Base-by-base conservation (phyloP, 1,139 yeast species). In the Magnusiomyces tetraspermus region DNA sequence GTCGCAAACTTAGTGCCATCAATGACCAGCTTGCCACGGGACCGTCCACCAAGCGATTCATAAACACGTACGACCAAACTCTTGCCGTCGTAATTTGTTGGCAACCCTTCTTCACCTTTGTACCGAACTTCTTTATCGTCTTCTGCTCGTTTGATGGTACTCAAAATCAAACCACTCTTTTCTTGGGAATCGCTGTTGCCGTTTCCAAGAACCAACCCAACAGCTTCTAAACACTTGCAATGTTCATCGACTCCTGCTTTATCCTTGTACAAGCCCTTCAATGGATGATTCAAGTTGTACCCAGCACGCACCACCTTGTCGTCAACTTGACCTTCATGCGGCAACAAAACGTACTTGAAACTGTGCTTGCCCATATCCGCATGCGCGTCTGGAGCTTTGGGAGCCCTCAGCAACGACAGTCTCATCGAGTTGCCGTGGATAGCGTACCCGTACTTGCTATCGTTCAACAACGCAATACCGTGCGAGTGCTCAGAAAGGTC, bases 301-400 rank as follows among this genome's bases (percentile, higher is more conserved):
- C 87, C 96, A 47, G 84, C 76, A 58, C 78, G 78, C 15, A 90
- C 92, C 1, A 89, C 82, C 45, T 79, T 78, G 1, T 76, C 65
- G 26, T 78, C 75, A 53, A 92, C 71, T 0, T 77, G 68, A 2
- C 95, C 95, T 17, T 65, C 61, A 66, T 92, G 97, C 1, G 97
- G 97, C 55, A 79, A 77, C 49, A 92, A 70, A 0, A 95, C 96
- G 68, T 89, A 92, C 60, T 82, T 82, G 71, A 92, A 85, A 54
- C 73, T 74, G 67, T 92, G 97, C 37, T 73, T 69, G 8, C 97
- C 97, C 88, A 92, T 88, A 67, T 92, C 97, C 2, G 97, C 97
- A 63, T 79, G 76, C 26, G 84, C 88, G 73, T 89, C 97, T 0
- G 97, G 97, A 17, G 88, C 85, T 68, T 89, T 89, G 38, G 97